phyloP scores from a whole-genome alignment of 2,329 filamentous ascomycete species.

The Penicillium sp. region DNA sequence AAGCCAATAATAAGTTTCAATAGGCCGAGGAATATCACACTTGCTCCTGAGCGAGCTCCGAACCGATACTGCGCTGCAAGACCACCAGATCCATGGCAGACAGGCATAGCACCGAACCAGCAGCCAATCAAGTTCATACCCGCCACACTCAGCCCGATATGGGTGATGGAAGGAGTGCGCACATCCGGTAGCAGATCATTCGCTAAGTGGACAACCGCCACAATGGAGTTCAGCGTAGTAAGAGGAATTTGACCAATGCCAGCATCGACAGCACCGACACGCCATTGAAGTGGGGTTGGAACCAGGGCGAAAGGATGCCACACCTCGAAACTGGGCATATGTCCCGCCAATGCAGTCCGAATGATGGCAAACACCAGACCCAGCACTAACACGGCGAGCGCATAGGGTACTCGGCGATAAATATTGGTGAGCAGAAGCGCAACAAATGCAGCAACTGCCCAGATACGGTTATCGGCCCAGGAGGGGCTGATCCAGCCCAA shows the following conservation, averaged over 20 bases:
- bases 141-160: constrained; percentile 77
- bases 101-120: constrained; percentile 94
- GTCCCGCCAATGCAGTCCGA: constrained; percentile 28
- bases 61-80: constrained; percentile 90
- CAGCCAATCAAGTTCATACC: constrained; percentile 80
- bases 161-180: constrained; percentile 68
- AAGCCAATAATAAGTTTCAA: constrained; percentile 76
- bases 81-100: constrained; percentile 89
- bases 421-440: constrained; percentile 67
- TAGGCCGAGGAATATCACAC: constrained; percentile 73
- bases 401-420: constrained; percentile 71
- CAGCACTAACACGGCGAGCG: constrained; percentile 67
- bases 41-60: constrained; percentile 82
- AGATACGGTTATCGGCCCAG: constrained; percentile 74
- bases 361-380: constrained; percentile 66
- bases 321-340: constrained; percentile 55
- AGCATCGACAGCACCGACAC: constrained; percentile 60
- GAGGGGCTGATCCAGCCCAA: constrained; percentile 67
- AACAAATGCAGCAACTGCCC: constrained; percentile 72
- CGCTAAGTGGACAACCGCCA: constrained; percentile 79
- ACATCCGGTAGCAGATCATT: constrained; percentile 71
- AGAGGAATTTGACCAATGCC: constrained; percentile 85
- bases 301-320: constrained; percentile 60
- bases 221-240: constrained; percentile 87
- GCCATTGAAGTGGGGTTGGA: constrained; percentile 51